phyloP scores from a whole-genome alignment of 495 filamentous ascomycete species.

The Podospora pseudocomata region DNA sequence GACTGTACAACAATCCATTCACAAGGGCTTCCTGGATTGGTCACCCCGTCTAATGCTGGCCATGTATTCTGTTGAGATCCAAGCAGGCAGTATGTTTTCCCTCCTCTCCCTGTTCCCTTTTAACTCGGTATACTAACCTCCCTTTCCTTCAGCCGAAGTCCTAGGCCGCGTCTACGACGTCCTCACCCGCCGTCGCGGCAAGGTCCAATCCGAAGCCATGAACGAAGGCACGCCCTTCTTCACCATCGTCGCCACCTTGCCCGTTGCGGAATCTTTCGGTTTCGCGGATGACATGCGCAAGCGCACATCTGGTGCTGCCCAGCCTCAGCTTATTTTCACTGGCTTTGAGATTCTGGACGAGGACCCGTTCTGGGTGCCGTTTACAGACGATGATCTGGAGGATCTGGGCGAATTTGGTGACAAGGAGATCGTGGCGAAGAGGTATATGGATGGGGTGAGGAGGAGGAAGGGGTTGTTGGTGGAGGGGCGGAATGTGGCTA shows the following conservation, averaged over 20 bases:
- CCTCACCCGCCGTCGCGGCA: constrained; percentile 83
- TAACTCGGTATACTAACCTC: constrained; percentile 7
- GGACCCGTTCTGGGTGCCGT: constrained; percentile 96
- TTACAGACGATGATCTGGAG: constrained; percentile 94
- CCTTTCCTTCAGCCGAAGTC: constrained; percentile 66
- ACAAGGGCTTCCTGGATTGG: constrained; percentile 90
- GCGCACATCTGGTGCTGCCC: constrained; percentile 82
- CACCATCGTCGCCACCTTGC: constrained; percentile 79
- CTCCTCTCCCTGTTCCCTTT: constrained; percentile 5
- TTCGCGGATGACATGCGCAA: constrained; percentile 96
- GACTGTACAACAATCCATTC: constrained; percentile 78
- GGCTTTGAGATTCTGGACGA: constrained; percentile 88
- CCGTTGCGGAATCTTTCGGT: constrained; percentile 91
- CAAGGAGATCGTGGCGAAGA: constrained; percentile 89
- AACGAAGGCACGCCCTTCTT: constrained; percentile 97
- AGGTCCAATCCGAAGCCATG: constrained; percentile 82
- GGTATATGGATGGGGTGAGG: constrained; percentile 89
- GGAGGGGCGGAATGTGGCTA: constrained; percentile 64
- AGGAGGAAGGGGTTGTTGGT: constrained; percentile 82
- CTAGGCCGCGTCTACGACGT: constrained; percentile 92
- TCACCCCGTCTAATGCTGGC: constrained; percentile 87
- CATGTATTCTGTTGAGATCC: constrained; percentile 98
- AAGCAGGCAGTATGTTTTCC: constrained; percentile 72
- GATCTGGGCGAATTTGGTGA: constrained; percentile 92
- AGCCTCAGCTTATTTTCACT: constrained; percentile 87